phyloP scores from a whole-genome alignment of 371 early-diverging fungal genomes.

The Apophysomyces elegans region DNA sequence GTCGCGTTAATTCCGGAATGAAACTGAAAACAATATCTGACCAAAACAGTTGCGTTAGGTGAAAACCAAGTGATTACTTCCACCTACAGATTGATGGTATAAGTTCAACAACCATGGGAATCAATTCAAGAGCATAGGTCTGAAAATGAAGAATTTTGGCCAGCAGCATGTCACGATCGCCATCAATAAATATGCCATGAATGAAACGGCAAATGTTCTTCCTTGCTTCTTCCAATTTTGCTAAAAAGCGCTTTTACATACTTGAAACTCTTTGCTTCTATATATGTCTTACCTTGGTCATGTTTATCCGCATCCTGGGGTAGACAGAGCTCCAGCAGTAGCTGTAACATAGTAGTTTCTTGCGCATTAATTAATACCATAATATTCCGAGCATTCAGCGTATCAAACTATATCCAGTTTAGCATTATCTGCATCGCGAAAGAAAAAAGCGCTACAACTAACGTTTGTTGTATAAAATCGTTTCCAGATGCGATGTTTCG shows the following conservation, averaged over 20 bases:
- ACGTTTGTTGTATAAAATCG: constrained; percentile 37
- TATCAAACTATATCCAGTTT: constrained; percentile 13
- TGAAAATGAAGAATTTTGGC: constrained; percentile 67
- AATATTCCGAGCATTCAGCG: constrained; percentile 54
- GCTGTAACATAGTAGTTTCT: constrained; percentile 56
- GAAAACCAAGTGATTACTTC: neutral
- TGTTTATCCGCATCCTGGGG: constrained; percentile 29
- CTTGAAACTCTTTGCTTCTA: neutral
- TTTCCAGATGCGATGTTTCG: constrained; percentile 53
- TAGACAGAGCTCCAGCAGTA: constrained; percentile 44
- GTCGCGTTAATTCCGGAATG: constrained; percentile 53
- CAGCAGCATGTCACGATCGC: constrained; percentile 54
- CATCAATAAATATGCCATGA: constrained; percentile 61
- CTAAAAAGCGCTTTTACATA: constrained; percentile 13
- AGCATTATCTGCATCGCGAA: neutral
- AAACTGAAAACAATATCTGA: constrained; percentile 56
- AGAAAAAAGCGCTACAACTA: neutral
- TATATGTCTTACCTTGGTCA: constrained; percentile 19
- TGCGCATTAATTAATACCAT: constrained; percentile 57
- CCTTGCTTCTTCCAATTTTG: constrained; percentile 41
- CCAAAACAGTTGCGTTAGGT: neutral
- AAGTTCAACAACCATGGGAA: constrained; percentile 57
- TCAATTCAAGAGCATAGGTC: constrained; percentile 57
- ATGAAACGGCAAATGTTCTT: constrained; percentile 56
- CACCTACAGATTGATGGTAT: constrained; percentile 57